Evolutionary conservation across 805 yeast species (phyloP).

Genomic region (Monosporozyma unispora): DNA sequence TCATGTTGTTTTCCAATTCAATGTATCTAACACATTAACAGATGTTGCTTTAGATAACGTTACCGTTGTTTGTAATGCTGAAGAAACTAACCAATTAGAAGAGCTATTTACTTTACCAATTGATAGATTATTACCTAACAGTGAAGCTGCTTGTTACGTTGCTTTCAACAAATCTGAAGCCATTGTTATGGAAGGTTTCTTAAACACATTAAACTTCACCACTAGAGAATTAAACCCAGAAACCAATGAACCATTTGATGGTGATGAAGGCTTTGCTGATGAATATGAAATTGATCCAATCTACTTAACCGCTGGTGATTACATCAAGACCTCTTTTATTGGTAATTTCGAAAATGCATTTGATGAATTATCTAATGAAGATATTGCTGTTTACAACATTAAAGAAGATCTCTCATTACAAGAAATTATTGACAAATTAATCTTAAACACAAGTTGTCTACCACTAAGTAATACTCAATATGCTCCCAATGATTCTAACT

Average conservation of each 20-base stretch:
- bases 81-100: conserved; percentile 40
- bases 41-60: conserved; percentile 73
- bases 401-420: conserved; percentile 39
- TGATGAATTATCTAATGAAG: conserved; percentile 62
- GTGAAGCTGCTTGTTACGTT: conserved; percentile 68
- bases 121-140: conserved; percentile 60
- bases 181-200: conserved; percentile 43
- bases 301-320: conserved; percentile 68
- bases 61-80: conserved; percentile 58
- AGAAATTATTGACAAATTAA: conserved; percentile 50
- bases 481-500: conserved; percentile 46
- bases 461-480: conserved; percentile 67
- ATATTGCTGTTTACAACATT: conserved; percentile 58
- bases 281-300: conserved; percentile 86
- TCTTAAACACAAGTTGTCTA: conserved; percentile 47
- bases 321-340: conserved; percentile 63
- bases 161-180: conserved; percentile 51
- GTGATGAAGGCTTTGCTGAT: conserved; percentile 82
- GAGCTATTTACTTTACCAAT: conserved; percentile 73
- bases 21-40: conserved; percentile 73
- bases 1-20: conserved; percentile 70
- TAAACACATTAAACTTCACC: conserved; percentile 61
- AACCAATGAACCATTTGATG: conserved; percentile 55
- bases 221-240: conserved; percentile 72
- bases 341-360: conserved; percentile 66